Percentiles rank a stretch among this genome's conserved stretches.
These are phyloP conservation scores for Friedmanniomyces simplex DNA, from an alignment of 495 filamentous ascomycete genomes.

Conservation along the genomic window DNA sequence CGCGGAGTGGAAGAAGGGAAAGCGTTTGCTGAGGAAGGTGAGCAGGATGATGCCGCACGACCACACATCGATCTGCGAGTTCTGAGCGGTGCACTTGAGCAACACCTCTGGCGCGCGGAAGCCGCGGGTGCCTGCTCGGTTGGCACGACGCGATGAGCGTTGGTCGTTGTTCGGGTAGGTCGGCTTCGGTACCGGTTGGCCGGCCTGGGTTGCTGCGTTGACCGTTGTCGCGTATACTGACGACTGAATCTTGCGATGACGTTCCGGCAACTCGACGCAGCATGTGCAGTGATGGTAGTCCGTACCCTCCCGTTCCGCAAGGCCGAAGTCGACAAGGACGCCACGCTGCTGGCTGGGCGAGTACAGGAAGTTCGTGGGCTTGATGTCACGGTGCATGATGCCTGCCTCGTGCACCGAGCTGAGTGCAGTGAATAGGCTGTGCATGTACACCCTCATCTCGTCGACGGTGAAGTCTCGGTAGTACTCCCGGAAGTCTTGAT, in stretches of 20 bases:
- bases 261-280: conserved; percentile 36
- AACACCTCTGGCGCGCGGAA: conserved; percentile 95
- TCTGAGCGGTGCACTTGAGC: conserved; percentile 94
- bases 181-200: conserved; percentile 32
- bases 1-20: conserved; percentile 95
- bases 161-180: conserved; percentile 62
- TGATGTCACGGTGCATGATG: conserved; percentile 95
- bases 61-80: conserved; percentile 88
- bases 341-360: conserved; percentile 69
- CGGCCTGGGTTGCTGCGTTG: conserved; percentile 19
- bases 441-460: conserved; percentile 83
- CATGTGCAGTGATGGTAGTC: conserved; percentile 69
- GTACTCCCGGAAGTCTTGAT: conserved; percentile 92
- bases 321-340: conserved; percentile 91
- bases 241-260: conserved; percentile 27
- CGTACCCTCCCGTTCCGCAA: conserved; percentile 71
- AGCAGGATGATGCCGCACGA: conserved; percentile 88
- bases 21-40: conserved; percentile 78
- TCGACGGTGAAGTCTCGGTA: conserved; percentile 75
- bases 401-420: conserved; percentile 66
- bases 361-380: conserved; percentile 99
- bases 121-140: conserved; percentile 89
- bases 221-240: conserved; percentile 24
- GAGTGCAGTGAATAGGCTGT: conserved; percentile 77
- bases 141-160: conserved; percentile 78